phyloP scores from a whole-genome alignment of 164 flowering plant species.

The Paratinospora sagittata region DNA sequence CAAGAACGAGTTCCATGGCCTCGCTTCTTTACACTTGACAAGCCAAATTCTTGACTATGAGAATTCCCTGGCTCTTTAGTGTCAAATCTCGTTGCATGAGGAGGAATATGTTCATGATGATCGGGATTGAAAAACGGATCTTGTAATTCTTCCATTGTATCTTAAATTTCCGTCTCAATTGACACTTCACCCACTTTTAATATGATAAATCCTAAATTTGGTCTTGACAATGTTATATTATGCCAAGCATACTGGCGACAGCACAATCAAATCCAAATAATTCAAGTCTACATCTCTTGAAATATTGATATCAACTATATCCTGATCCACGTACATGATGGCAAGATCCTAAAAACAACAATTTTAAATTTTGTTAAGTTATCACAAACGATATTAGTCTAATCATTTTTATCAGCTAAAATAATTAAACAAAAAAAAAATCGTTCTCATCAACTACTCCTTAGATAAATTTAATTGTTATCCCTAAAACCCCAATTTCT shows the following conservation, averaged over 20 bases:
- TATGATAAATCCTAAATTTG: background rate
- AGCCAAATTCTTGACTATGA: constrained; percentile 26
- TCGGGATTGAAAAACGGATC: constrained; percentile 14
- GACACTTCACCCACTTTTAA: background rate
- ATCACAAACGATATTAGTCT: background rate
- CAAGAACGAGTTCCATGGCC: constrained; percentile 88
- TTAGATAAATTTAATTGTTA: no score
- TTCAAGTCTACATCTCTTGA: background rate
- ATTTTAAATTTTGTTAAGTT: background rate
- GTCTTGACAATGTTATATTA: background rate
- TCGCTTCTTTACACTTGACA: constrained; percentile 61
- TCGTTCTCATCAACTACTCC: background rate
- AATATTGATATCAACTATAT: background rate
- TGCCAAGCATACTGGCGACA: background rate
- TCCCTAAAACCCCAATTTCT: background rate
- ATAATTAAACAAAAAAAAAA: background rate
- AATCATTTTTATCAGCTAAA: no score
- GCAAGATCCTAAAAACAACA: background rate
- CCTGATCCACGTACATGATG: background rate
- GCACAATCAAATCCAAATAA: background rate
- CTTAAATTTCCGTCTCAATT: background rate
- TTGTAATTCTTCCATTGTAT: constrained; percentile 33
- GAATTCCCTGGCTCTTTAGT: constrained; percentile 23
- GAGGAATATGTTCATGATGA: constrained; percentile 19
- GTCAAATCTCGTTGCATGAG: constrained; percentile 24